Percentiles rank a stretch among this genome's conserved stretches.
These are phyloP conservation scores for Micractinium sp. DNA, from an alignment of 139 green algal species.

Conservation along the genomic window DNA sequence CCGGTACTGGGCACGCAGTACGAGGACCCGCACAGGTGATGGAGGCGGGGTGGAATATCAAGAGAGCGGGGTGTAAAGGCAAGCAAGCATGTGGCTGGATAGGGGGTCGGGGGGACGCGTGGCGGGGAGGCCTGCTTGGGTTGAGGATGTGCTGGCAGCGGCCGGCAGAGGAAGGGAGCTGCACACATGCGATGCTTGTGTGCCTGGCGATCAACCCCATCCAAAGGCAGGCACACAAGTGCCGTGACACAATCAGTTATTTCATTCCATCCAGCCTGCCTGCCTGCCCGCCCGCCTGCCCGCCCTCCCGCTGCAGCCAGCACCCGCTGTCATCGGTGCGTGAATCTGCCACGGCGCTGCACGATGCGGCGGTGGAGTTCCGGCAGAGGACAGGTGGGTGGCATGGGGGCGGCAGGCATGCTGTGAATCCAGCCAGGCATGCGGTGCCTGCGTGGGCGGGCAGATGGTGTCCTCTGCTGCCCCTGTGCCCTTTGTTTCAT, in stretches of 20 bases:
- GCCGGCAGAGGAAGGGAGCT: no score
- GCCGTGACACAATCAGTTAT: background rate
- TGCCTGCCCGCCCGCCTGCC: background rate
- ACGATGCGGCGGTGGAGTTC: slow-evolving; percentile 28
- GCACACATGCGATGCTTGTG: no score
- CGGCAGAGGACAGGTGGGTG: background rate
- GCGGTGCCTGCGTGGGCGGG: background rate
- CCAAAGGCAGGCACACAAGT: background rate
- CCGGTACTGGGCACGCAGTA: slow-evolving; percentile 26
- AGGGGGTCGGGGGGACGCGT: no score
- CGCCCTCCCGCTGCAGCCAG: slow-evolving; percentile 6
- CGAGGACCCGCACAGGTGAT: slow-evolving; percentile 3
- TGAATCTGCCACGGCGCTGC: slow-evolving; percentile 28
- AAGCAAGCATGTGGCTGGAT: no score
- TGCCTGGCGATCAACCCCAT: no score
- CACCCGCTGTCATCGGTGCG: slow-evolving; percentile 22
- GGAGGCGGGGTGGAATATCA: no score
- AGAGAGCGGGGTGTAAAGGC: no score
- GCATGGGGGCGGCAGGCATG: background rate
- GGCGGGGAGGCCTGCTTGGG: no score
- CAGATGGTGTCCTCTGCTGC: no score
- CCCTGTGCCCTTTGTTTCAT: background rate
- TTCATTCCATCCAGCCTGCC: background rate
- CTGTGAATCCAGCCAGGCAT: background rate
- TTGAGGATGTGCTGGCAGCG: no score